Evolutionary conservation across 1,139 yeast species (phyloP), one percentile per base, ranked within the genome.

Genomic region (Hanseniaspora sp.): DNA sequence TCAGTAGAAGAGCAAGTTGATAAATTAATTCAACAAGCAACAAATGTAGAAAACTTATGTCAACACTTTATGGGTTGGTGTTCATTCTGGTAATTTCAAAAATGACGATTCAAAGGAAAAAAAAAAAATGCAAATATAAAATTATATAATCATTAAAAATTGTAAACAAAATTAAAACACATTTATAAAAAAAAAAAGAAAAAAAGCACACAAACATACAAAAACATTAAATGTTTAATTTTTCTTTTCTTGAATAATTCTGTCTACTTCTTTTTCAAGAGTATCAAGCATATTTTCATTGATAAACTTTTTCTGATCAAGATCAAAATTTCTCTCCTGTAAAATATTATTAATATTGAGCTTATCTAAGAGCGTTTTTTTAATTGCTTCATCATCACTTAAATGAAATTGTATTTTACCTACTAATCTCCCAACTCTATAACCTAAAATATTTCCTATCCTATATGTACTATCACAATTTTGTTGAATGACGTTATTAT

Each of bases 21-120:
- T 62, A 83, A 83, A 66, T 73, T 94, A 67, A 92, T 94, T 55
- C 95, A 86, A 64, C 96, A 94, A 66, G 98, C 98, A 1, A 92
- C 97, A 0, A 85, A 95, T 56, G 95, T 92, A 35, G 98, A 94
- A 66, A 92, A 92, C 63, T 71, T 94, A 57, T 92, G 98, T 65
- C 96, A 88, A 68, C 98, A 92, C 68, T 94, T 86, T 65, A 86
- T 94, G 59, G 99, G 99, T 18, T 94, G 99, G 98, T 92, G 98
- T 70, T 86, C 97, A 0, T 92, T 90, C 79, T 92, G 98, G 97
- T 90, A 55, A 58, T n/a, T 30, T 18, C 5, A 41, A 11, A n/a
- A 37, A 37, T 4, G 7, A 11, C 9, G 7, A 37, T 37, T n/a
- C n/a, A n/a, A n/a, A n/a, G n/a, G n/a, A n/a, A n/a, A n/a, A n/a